Base-by-base conservation (phyloP, 2,329 filamentous ascomycete genomes). In the Cladosporium phlei region DNA sequence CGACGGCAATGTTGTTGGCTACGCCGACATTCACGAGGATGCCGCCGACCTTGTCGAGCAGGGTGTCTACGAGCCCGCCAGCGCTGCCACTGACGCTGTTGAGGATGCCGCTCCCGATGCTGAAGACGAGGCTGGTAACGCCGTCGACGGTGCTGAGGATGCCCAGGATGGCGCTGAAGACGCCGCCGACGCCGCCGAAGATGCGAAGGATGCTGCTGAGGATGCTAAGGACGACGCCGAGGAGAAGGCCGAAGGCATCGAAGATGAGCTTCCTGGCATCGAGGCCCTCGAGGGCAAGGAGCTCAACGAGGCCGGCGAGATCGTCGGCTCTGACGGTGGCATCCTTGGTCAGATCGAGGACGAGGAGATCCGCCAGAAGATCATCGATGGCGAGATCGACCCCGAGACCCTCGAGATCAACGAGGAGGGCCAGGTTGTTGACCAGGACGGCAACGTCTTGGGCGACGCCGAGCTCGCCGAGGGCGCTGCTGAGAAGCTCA, bases 1-100 rank as follows among this genome's bases (percentile, higher is more conserved):
- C 3, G 67, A 74, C 3, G 76, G 76, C 45, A 73, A 76, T 38
- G 69, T 77, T 39, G 65, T 78, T 43, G 76, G 75, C 46, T 70
- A 70, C 46, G 73, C 76, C 3, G 69, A 74, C 44, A 65, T 76
- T 32, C 71, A 73, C 56, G 66, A 69, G 6, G 72, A 75, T 7
- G 63, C 63, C 37, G 65, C 61, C 37, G 62, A 65, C 28, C 60
- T 66, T 27, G 59, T 65, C 24, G 69, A 76, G 49, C 69, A 75
- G n/a, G 66, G 73, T n/a, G 45, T 66, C 39, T 63, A 65, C 47
- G 62, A 69, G 30, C 65, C 73, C 40, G 65, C 69, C 42, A 59
- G 63, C 20, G 64, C 72, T 47, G 64, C 68, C 39, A 59, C 63
- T 11, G 57, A 68, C 14, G 66, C 70, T 24, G 59, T 67, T 38